These are phyloP conservation scores for Calonectria montana DNA, from an alignment of 2,329 filamentous ascomycete species.

Conservation along the genomic window DNA sequence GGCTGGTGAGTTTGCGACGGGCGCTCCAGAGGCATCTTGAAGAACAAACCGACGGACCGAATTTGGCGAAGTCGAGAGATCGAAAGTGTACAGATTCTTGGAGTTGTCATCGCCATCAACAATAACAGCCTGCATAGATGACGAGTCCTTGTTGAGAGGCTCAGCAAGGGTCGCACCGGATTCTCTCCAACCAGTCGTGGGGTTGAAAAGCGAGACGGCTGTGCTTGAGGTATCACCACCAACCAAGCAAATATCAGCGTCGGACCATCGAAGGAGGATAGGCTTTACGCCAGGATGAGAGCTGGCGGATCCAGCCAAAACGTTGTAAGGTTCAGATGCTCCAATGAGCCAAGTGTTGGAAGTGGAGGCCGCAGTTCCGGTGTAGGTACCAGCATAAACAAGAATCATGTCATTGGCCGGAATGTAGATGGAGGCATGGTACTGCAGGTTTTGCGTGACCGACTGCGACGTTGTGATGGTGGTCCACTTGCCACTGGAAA, in stretches of 20 bases:
- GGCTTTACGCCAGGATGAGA: conserved; percentile 75
- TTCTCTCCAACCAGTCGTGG: conserved; percentile 71
- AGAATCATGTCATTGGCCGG: conserved; percentile 77
- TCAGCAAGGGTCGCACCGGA: conserved; percentile 72
- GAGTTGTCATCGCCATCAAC: conserved; percentile 80
- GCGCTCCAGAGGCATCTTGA: conserved; percentile 68
- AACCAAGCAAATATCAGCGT: conserved; percentile 76
- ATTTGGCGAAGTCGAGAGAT: conserved; percentile 81
- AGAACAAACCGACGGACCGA: conserved; percentile 77
- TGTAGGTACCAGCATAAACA: conserved; percentile 81
- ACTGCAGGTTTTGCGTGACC: conserved; percentile 75
- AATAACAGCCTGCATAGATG: conserved; percentile 70
- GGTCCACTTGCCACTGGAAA: conserved; percentile 65
- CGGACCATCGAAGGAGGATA: conserved; percentile 79
- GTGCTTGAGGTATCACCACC: conserved; percentile 74
- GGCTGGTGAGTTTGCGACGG: conserved; percentile 58
- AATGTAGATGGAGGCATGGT: conserved; percentile 83
- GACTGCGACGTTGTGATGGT: conserved; percentile 55
- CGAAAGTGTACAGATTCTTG: conserved; percentile 82
- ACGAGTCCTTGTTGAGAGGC: conserved; percentile 68
- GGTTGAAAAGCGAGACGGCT: conserved; percentile 78
- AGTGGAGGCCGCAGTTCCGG: conserved; percentile 67
- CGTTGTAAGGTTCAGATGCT: conserved; percentile 71
- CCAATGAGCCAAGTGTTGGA: conserved; percentile 81
- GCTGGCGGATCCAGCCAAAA: conserved; percentile 68